These are phyloP conservation scores for Jaltomata sinuosa DNA, from an alignment of 257 asterid species.

Conservation along the genomic window DNA sequence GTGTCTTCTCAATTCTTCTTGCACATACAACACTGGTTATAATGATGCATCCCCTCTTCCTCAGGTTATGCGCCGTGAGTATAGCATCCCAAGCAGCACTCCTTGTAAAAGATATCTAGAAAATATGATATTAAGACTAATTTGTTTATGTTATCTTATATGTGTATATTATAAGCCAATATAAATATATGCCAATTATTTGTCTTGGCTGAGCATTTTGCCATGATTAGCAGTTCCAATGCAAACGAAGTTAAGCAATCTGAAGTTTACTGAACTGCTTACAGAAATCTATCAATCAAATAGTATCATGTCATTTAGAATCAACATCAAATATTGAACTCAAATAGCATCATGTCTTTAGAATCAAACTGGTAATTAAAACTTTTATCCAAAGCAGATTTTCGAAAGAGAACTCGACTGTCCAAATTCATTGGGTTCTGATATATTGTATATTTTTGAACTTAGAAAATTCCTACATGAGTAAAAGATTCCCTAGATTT, in stretches of 20 bases:
- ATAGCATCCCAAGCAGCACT: constrained; percentile 10
- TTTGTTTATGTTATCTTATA: neutral
- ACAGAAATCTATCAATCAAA: neutral
- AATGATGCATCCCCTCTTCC: constrained; percentile 7
- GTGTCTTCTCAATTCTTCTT: constrained; percentile 1
- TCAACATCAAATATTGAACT: neutral
- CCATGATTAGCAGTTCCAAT: neutral
- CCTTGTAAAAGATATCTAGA: constrained; percentile 7
- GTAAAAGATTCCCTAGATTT: neutral
- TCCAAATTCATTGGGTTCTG: neutral
- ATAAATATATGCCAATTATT: neutral
- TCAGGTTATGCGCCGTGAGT: constrained; percentile 8
- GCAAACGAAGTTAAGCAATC: neutral
- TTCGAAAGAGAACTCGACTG: neutral
- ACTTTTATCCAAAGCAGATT: neutral
- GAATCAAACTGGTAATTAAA: neutral
- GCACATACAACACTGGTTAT: neutral
- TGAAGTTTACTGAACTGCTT: neutral
- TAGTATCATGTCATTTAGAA: neutral
- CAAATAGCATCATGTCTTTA: neutral
- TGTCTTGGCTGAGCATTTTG: neutral
- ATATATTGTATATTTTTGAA: neutral
- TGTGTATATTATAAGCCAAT: constrained; percentile 1
- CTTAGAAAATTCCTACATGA: neutral
- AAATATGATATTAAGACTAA: constrained; percentile 3